Evolutionary conservation across 2,329 filamentous ascomycete species (phyloP).

Genomic region (Diplocarpon mali): DNA sequence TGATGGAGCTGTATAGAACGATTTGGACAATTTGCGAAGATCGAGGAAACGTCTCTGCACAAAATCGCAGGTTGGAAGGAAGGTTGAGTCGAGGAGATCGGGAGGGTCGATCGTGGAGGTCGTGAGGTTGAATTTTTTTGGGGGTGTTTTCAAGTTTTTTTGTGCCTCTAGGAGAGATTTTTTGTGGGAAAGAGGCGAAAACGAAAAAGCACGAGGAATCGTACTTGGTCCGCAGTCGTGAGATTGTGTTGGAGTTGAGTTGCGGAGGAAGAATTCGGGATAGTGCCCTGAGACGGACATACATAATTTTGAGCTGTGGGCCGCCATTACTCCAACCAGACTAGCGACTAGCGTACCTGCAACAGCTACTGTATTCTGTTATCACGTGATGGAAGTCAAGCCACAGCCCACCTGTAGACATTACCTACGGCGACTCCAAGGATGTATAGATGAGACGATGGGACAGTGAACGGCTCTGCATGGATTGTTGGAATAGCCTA

Average conservation of each 20-base stretch:
- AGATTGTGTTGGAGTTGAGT: constrained; percentile 10
- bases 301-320: constrained; percentile 8
- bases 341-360: not conserved
- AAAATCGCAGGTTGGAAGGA: constrained; percentile 7
- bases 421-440: too few species aligned
- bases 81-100: constrained; percentile 15
- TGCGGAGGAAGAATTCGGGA: constrained; percentile 13
- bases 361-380: too few species aligned
- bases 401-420: too few species aligned
- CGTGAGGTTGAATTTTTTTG: constrained; percentile 19
- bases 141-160: constrained; percentile 30
- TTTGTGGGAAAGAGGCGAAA: constrained; percentile 27
- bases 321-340: constrained; percentile 3
- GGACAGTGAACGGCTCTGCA: too few species aligned
- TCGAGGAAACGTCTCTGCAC: constrained; percentile 11
- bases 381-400: too few species aligned
- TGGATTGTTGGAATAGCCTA: too few species aligned
- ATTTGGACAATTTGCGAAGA: constrained; percentile 17
- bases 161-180: constrained; percentile 25
- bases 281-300: constrained; percentile 10
- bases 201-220: constrained; percentile 28
- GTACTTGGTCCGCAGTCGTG: constrained; percentile 26
- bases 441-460: too few species aligned
- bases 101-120: constrained; percentile 16
- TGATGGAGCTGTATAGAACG: constrained; percentile 16